Evolutionary conservation across 345 rosid species (phyloP).

Genomic region (Psidium friedrichsthalianum): DNA sequence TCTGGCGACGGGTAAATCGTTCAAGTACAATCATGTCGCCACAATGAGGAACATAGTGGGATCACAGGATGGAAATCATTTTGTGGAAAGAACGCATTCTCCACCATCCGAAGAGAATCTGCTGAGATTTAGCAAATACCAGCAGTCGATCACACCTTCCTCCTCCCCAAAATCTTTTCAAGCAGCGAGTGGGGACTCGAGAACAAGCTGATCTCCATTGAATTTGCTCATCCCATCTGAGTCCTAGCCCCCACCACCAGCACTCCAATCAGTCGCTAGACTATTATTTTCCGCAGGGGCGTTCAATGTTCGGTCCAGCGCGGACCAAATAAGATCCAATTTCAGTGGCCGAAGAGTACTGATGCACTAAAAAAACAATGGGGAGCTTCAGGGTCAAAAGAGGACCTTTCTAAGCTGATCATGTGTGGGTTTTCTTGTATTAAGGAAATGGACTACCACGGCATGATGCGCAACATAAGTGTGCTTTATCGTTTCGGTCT

Average conservation of each 20-base stretch:
- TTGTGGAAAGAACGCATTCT: slow-evolving; percentile 5
- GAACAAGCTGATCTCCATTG: neutral
- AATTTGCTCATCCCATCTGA: neutral
- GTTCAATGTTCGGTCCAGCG: slow-evolving; percentile 7
- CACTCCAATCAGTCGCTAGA: slow-evolving; percentile 5
- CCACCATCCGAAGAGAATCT: slow-evolving; percentile 14
- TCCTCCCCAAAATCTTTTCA: neutral
- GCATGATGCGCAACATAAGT: neutral
- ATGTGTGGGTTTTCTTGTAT: neutral
- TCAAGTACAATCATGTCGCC: neutral
- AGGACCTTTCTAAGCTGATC: neutral
- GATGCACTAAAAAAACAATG: neutral
- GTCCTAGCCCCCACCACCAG: neutral
- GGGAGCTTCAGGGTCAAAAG: neutral
- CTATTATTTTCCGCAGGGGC: slow-evolving; percentile 3
- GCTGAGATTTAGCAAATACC: neutral
- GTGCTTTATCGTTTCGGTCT: neutral
- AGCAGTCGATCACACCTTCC: neutral
- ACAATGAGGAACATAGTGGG: neutral
- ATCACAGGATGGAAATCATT: slow-evolving; percentile 9
- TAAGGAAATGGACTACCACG: neutral
- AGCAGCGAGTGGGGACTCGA: neutral
- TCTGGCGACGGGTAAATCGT: neutral
- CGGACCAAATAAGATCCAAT: slow-evolving; percentile 2
- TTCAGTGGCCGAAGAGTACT: slow-evolving; percentile 7